Conservation (phyloP, 305 asterid species). For the Withania somnifera region DNA sequence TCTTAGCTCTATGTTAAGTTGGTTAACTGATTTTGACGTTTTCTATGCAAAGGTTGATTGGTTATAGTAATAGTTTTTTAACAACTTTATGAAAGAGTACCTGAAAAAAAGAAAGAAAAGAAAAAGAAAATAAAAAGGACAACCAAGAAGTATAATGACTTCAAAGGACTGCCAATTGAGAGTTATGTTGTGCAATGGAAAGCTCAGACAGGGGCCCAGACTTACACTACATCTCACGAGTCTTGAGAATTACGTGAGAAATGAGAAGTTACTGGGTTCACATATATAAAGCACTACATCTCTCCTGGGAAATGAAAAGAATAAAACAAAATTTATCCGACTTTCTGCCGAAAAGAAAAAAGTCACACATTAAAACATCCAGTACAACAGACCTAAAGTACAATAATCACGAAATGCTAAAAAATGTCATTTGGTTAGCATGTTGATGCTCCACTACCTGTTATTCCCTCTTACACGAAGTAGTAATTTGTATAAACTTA, state of each 20-base stretch:
- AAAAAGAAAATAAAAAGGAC: background rate
- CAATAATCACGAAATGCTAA: background rate
- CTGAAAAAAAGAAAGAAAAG: background rate
- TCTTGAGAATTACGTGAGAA: background rate
- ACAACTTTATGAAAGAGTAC: background rate
- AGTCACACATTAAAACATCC: background rate
- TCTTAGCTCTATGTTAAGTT: background rate
- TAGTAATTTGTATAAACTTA: background rate
- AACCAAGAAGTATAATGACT: background rate
- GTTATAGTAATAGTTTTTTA: background rate
- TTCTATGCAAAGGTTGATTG: background rate
- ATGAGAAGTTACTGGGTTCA: background rate
- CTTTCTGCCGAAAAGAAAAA: background rate
- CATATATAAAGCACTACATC: background rate
- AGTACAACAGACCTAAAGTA: background rate
- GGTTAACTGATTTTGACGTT: background rate
- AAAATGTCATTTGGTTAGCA: too few species aligned
- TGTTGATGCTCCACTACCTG: too few species aligned
- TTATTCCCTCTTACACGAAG: background rate
- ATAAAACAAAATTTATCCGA: background rate
- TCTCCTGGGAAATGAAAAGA: background rate
- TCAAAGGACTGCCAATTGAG: background rate
- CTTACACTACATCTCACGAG: background rate
- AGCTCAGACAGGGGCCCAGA: background rate
- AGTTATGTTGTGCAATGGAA: background rate